These are phyloP conservation scores for Onygenales sp. DNA, from an alignment of 2,329 filamentous ascomycete species.

Conservation along the genomic window DNA sequence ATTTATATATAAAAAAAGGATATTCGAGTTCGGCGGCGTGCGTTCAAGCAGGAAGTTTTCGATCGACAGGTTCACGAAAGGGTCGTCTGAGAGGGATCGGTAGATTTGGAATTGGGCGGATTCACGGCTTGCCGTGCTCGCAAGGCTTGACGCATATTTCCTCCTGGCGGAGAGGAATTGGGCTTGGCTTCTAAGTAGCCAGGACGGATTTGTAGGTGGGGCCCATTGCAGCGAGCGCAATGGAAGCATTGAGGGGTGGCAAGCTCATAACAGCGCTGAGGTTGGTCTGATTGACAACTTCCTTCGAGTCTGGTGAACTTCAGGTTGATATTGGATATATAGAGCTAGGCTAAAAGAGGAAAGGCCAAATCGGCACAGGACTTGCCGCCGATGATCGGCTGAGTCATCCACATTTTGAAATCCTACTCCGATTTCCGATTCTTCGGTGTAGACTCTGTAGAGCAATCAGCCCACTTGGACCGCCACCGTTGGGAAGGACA, in stretches of 20 bases:
- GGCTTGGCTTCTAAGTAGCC: slow-evolving; percentile 5
- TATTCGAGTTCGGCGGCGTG: slow-evolving; percentile 58
- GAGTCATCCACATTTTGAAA: slow-evolving; percentile 3
- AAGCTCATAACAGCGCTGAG: background rate
- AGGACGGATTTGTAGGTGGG: background rate
- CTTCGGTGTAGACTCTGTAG: background rate
- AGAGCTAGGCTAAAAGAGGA: background rate
- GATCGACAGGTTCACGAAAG: slow-evolving; percentile 84
- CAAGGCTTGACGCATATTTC: slow-evolving; percentile 21
- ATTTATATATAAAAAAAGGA: slow-evolving; percentile 86
- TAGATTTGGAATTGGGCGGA: slow-evolving; percentile 53
- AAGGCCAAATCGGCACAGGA: background rate
- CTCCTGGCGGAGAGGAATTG: slow-evolving; percentile 10
- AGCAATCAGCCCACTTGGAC: too few species aligned
- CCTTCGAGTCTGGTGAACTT: background rate
- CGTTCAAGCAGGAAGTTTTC: slow-evolving; percentile 82
- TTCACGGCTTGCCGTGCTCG: slow-evolving; percentile 24
- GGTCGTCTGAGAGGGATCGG: slow-evolving; percentile 58
- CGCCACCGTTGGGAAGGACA: too few species aligned
- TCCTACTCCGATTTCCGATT: background rate
- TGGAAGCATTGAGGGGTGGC: slow-evolving; percentile 9
- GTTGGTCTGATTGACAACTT: background rate
- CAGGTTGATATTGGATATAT: background rate
- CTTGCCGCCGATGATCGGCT: background rate
- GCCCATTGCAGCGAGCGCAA: slow-evolving; percentile 9